A percentile compares a stretch with the other conserved stretches of the same genome.
These are phyloP conservation scores for Conringia planisiliqua DNA, from an alignment of 345 rosid genomes.

Conservation along the genomic window DNA sequence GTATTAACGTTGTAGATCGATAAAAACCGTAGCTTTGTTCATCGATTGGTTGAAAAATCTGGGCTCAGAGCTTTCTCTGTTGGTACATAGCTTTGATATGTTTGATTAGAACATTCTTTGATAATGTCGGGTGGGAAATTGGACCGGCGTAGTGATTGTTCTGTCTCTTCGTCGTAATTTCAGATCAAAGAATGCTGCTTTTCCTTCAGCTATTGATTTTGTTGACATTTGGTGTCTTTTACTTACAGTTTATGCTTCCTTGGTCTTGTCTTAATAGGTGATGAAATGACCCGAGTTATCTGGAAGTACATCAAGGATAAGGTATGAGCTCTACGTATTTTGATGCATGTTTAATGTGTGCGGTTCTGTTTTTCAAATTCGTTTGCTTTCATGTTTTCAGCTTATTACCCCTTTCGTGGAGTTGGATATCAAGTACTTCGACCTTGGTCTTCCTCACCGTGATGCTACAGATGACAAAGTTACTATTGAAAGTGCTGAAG, in stretches of 20 bases:
- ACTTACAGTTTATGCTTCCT: neutral
- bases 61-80: neutral
- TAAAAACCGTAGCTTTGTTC: neutral
- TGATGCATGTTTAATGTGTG: neutral
- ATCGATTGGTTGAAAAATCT: neutral
- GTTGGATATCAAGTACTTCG: conserved; percentile 69
- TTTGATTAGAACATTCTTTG: neutral
- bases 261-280: conserved; percentile 53
- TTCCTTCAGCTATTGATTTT: neutral
- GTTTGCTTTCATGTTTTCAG: conserved; percentile 37
- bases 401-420: conserved; percentile 82
- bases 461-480: conserved; percentile 69
- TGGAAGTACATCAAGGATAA: conserved; percentile 97
- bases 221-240: neutral
- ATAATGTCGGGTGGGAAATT: neutral
- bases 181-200: neutral
- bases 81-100: neutral
- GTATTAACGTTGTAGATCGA: neutral
- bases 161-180: neutral
- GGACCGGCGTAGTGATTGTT: neutral
- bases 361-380: neutral
- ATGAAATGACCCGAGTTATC: conserved; percentile 94
- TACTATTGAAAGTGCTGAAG: conserved; percentile 69
- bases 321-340: conserved; percentile 36
- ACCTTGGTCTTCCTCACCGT: conserved; percentile 66